phyloP scores from a whole-genome alignment of 2,329 filamentous ascomycete genomes.

The Xylariomycetidae sp. region DNA sequence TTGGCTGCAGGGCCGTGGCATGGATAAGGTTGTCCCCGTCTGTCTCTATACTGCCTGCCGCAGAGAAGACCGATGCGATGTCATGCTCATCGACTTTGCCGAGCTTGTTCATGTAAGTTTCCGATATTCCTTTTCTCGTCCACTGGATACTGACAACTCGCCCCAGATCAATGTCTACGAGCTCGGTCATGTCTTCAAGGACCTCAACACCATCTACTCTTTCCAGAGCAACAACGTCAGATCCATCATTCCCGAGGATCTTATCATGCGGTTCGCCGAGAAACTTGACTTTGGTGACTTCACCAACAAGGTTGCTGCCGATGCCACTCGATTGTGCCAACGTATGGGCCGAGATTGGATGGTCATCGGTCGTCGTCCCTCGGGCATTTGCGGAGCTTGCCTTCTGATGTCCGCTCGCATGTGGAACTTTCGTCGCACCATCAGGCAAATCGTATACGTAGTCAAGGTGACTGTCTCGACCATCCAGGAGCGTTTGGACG shows the following conservation, averaged over 20 bases:
- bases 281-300: slow-evolving; percentile 85
- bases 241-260: slow-evolving; percentile 77
- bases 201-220: slow-evolving; percentile 65
- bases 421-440: slow-evolving; percentile 93
- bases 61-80: slow-evolving; percentile 68
- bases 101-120: slow-evolving; percentile 55
- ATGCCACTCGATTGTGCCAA: slow-evolving; percentile 80
- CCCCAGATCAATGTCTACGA: slow-evolving; percentile 78
- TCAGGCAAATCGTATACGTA: slow-evolving; percentile 94
- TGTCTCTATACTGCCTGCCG: slow-evolving; percentile 87
- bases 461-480: slow-evolving; percentile 95
- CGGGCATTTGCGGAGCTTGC: slow-evolving; percentile 89
- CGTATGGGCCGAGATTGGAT: slow-evolving; percentile 98
- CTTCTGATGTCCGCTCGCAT: slow-evolving; percentile 92
- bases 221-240: slow-evolving; percentile 54
- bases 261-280: slow-evolving; percentile 85
- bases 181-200: slow-evolving; percentile 84
- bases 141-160: slow-evolving; percentile 3
- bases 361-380: slow-evolving; percentile 85
- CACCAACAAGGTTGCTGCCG: slow-evolving; percentile 77
- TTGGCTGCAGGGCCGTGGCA: slow-evolving; percentile 80
- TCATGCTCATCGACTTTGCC: slow-evolving; percentile 94
- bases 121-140: not conserved
- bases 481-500: slow-evolving; percentile 82
- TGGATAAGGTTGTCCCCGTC: slow-evolving; percentile 80